These are phyloP conservation scores for Physaria fendleri DNA, from an alignment of 345 rosid species.

Conservation along the genomic window DNA sequence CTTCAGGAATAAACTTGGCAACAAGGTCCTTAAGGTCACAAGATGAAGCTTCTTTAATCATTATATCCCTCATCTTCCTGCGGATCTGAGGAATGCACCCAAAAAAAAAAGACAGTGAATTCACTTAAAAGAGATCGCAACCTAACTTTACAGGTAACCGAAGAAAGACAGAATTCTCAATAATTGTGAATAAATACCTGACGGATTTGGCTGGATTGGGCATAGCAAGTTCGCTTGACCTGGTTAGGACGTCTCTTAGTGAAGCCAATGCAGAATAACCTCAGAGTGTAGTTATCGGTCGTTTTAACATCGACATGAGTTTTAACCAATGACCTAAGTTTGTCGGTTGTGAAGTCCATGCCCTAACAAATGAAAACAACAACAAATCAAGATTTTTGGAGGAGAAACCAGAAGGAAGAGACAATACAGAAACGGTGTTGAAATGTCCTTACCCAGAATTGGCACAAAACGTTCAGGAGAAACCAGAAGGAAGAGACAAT, in stretches of 20 bases:
- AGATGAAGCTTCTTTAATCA: constrained; percentile 73
- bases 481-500: background rate
- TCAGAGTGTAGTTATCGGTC: constrained; percentile 72
- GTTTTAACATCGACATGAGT: constrained; percentile 98
- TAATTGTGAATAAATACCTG: constrained; percentile 32
- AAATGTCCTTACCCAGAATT: constrained; percentile 80
- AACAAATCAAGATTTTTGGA: background rate
- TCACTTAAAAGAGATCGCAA: background rate
- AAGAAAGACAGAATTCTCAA: background rate
- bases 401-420: background rate
- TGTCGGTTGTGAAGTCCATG: constrained; percentile 91
- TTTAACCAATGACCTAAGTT: constrained; percentile 87
- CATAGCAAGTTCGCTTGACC: constrained; percentile 89
- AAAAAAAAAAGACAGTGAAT: background rate
- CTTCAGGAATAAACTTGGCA: constrained; percentile 70
- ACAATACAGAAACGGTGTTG: too few species aligned
- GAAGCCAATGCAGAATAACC: constrained; percentile 93
- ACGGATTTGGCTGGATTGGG: constrained; percentile 89
- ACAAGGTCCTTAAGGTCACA: constrained; percentile 91
- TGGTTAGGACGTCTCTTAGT: constrained; percentile 92
- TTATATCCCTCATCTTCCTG: constrained; percentile 86
- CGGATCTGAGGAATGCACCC: constrained; percentile 51
- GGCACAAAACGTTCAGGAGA: constrained; percentile 54
- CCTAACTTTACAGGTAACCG: background rate
- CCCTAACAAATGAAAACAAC: constrained; percentile 16